A percentile compares a stretch with the other conserved stretches of the same genome.
These are phyloP conservation scores for Sicyos edulis DNA, from an alignment of 306 rosid genomes.

Conservation along the genomic window DNA sequence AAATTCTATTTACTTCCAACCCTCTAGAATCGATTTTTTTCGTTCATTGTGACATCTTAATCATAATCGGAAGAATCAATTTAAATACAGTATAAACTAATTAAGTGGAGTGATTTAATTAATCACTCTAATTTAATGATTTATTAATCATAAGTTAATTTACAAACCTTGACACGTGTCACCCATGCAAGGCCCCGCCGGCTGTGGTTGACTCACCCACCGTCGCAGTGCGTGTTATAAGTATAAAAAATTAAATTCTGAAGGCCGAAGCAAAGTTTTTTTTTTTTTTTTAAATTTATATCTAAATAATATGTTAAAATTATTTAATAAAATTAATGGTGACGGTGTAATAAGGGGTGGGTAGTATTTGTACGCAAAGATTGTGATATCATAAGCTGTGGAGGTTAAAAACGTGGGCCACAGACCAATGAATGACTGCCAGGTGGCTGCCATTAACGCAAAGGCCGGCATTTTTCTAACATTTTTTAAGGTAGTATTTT, in stretches of 20 bases:
- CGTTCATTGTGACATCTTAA: too few relatives aligned
- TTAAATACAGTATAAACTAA: background rate
- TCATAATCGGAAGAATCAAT: too few relatives aligned
- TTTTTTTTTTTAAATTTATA: too few relatives aligned
- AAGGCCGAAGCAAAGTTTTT: background rate
- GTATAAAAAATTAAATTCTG: background rate
- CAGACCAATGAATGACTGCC: constrained; percentile 22
- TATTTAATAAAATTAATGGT: background rate
- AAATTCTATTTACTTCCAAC: constrained; percentile 24
- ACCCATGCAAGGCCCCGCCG: constrained; percentile 30
- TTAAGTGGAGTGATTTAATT: background rate
- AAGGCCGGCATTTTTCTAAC: constrained; percentile 31
- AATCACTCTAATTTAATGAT: background rate
- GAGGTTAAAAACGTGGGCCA: constrained; percentile 5
- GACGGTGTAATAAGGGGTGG: constrained; percentile 4
- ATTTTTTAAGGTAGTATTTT: too few relatives aligned
- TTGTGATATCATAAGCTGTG: background rate
- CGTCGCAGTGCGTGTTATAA: background rate
- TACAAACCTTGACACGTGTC: constrained; percentile 21
- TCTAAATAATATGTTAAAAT: background rate
- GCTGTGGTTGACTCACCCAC: constrained; percentile 13
- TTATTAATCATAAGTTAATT: background rate
- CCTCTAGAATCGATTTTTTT: too few relatives aligned
- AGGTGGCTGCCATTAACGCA: constrained; percentile 24
- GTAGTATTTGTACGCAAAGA: constrained; percentile 15